phyloP scores from a whole-genome alignment of 179 eudicot genomes.

The Camellia oleifera region DNA sequence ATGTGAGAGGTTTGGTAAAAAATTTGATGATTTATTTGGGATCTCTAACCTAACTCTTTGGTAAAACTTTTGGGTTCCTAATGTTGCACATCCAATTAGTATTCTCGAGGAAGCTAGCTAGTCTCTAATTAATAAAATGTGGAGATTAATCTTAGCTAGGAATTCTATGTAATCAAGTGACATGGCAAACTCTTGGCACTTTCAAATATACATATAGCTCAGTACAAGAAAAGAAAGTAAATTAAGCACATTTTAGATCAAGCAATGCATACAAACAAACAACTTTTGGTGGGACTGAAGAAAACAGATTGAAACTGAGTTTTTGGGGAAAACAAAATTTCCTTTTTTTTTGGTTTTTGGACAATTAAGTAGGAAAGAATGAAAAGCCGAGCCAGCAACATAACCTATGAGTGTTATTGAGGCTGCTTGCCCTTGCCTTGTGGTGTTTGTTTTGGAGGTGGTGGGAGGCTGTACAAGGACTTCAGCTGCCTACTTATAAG shows the following conservation, averaged over 20 bases:
- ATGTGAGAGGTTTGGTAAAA: too few species aligned
- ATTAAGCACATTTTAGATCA: neutral
- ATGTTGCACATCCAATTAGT: too few species aligned
- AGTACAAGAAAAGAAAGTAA: neutral
- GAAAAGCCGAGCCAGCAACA: too few species aligned
- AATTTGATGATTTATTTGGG: too few species aligned
- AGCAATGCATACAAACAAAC: neutral
- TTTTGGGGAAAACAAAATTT: neutral
- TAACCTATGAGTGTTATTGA: neutral
- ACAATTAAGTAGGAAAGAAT: neutral
- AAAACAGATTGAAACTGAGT: constrained; percentile 6
- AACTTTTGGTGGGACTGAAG: neutral
- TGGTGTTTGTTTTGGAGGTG: constrained; percentile 27
- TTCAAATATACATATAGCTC: neutral
- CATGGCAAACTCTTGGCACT: neutral
- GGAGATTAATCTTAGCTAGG: too few species aligned
- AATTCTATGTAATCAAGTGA: too few species aligned
- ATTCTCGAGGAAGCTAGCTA: too few species aligned
- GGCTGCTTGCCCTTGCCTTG: constrained; percentile 19
- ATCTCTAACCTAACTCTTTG: too few species aligned
- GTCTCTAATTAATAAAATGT: too few species aligned
- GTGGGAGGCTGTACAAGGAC: constrained; percentile 65
- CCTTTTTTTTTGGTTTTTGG: neutral
- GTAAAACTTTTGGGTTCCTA: too few species aligned
- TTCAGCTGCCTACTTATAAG: constrained; percentile 78